Conservation (phyloP, 2,329 filamentous ascomycete genomes). For the Rugonectria rugulosa region DNA sequence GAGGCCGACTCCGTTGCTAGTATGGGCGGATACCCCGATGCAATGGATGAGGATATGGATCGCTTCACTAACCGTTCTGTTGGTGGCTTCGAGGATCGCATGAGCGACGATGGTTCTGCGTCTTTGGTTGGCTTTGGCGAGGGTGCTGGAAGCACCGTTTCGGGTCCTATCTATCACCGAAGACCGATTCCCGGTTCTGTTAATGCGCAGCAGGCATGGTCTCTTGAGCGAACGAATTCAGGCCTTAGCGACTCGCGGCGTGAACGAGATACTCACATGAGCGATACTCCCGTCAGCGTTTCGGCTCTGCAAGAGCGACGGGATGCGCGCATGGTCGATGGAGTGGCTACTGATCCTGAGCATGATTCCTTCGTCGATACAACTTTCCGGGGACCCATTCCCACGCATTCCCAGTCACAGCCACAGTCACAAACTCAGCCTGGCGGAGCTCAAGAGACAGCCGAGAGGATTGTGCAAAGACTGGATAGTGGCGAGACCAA, state of each 20-base stretch:
- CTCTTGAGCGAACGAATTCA: constrained; percentile 59
- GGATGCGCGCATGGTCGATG: constrained; percentile 73
- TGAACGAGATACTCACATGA: constrained; percentile 44
- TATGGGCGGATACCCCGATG: constrained; percentile 50
- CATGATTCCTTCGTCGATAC: constrained; percentile 70
- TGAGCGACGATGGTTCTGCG: constrained; percentile 85
- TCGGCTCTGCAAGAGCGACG: constrained; percentile 59
- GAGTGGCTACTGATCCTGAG: constrained; percentile 66
- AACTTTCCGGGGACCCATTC: constrained; percentile 64
- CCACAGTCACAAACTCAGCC: constrained; percentile 31
- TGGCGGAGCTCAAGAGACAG: constrained; percentile 56
- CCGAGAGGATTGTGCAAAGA: constrained; percentile 69
- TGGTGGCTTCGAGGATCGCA: constrained; percentile 69
- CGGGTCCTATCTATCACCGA: constrained; percentile 75
- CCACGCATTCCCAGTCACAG: constrained; percentile 43
- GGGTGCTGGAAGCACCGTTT: constrained; percentile 85
- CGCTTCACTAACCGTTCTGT: constrained; percentile 55
- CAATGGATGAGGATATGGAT: constrained; percentile 63
- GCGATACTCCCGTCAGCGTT: constrained; percentile 55
- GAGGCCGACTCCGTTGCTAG: constrained; percentile 69
- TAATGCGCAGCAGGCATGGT: constrained; percentile 50
- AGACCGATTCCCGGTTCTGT: constrained; percentile 52
- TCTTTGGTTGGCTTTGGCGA: constrained; percentile 93
- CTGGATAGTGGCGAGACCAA: constrained; percentile 60
- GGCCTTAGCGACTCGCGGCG: constrained; percentile 57